Conservation (phyloP, 2,329 filamentous ascomycete species). For the Cladosporium sp. region DNA sequence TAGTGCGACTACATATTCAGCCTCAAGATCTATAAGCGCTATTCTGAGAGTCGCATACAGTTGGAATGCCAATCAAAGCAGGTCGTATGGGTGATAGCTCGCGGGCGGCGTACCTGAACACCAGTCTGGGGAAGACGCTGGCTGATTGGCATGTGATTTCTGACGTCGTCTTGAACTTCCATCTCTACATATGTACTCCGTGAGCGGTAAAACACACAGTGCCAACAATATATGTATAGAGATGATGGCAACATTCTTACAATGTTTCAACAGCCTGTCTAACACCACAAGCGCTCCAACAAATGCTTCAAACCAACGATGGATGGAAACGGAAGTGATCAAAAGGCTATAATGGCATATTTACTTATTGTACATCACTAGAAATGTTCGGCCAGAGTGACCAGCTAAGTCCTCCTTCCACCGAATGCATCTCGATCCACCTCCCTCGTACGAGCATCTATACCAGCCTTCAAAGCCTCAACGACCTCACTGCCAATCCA, state of each 20-base stretch:
- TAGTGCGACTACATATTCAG: not conserved
- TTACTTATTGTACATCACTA: too few relatives aligned
- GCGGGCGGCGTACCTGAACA: not conserved
- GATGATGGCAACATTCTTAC: too few relatives aligned
- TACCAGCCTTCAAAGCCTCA: slow-evolving; percentile 49
- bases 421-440: not conserved
- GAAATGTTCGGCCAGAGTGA: too few relatives aligned
- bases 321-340: too few relatives aligned
- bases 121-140: not conserved
- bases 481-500: slow-evolving; percentile 57
- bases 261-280: too few relatives aligned
- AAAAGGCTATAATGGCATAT: too few relatives aligned
- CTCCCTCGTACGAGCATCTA: slow-evolving; percentile 37
- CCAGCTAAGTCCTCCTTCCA: too few relatives aligned
- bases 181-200: too few relatives aligned
- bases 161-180: not conserved
- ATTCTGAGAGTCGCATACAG: not conserved
- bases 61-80: not conserved
- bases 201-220: too few relatives aligned
- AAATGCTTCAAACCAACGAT: too few relatives aligned
- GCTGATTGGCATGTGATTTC: not conserved
- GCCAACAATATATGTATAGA: too few relatives aligned
- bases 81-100: not conserved
- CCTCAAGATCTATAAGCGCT: not conserved
- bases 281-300: too few relatives aligned